These are phyloP conservation scores for Croton laevigatus DNA, from an alignment of 441 rosid species.

Conservation along the genomic window DNA sequence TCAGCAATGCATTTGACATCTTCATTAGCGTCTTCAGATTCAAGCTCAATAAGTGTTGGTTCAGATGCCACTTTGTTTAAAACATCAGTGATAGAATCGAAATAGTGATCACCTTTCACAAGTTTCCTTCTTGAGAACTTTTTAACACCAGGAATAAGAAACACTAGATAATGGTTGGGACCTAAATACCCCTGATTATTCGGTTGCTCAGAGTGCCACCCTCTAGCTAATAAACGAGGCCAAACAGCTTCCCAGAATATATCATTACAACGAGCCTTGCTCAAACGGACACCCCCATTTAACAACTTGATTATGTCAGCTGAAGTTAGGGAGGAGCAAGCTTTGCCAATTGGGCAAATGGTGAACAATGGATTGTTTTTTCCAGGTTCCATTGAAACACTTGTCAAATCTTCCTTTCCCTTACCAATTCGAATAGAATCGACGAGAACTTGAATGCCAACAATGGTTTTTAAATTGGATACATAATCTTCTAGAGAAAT, in stretches of 20 bases:
- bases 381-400: slow-evolving; percentile 39
- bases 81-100: slow-evolving; percentile 74
- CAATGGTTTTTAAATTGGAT: slow-evolving; percentile 37
- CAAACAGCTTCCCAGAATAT: slow-evolving; percentile 87
- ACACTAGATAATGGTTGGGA: slow-evolving; percentile 52
- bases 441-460: slow-evolving; percentile 55
- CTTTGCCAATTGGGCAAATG: slow-evolving; percentile 41
- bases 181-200: slow-evolving; percentile 35
- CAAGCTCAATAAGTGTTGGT: slow-evolving; percentile 66
- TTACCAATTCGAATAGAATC: slow-evolving; percentile 79
- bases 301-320: slow-evolving; percentile 53
- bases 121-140: slow-evolving; percentile 66
- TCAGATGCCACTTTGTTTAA: slow-evolving; percentile 64
- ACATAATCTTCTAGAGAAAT: slow-evolving; percentile 49
- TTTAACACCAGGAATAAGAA: slow-evolving; percentile 66
- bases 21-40: slow-evolving; percentile 43
- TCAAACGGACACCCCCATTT: slow-evolving; percentile 59
- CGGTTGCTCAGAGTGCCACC: slow-evolving; percentile 78
- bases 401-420: slow-evolving; percentile 69
- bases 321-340: slow-evolving; percentile 56
- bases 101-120: slow-evolving; percentile 68
- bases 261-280: slow-evolving; percentile 71
- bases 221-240: slow-evolving; percentile 76
- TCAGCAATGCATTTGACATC: slow-evolving; percentile 29
- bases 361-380: slow-evolving; percentile 41